Evolutionary conservation across 495 filamentous ascomycete genomes (phyloP).

Genomic region (Penicillium canariense): DNA sequence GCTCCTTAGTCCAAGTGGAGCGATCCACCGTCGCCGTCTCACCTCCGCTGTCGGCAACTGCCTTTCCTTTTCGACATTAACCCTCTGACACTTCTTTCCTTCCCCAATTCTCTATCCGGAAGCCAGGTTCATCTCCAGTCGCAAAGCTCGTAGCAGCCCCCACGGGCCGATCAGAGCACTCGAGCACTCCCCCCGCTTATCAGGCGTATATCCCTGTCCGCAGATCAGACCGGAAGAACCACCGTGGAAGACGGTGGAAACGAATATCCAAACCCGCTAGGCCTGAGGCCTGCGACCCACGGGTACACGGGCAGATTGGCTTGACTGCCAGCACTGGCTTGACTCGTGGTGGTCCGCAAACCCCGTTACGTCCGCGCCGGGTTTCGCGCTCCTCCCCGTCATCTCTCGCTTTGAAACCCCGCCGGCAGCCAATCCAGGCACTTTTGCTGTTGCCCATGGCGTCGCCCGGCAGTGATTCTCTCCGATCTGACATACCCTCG

Average conservation of each 20-base stretch:
- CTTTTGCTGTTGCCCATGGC: slow-evolving; percentile 19
- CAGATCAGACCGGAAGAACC: not conserved
- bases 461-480: slow-evolving; percentile 20
- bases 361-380: slow-evolving; percentile 38
- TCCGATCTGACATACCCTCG: slow-evolving; percentile 21
- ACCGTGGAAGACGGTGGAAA: slow-evolving; percentile 23
- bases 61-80: not conserved
- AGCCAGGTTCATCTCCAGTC: not conserved
- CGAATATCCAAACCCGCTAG: slow-evolving; percentile 1
- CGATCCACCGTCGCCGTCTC: not conserved
- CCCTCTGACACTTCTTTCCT: no score
- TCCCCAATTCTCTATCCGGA: no score
- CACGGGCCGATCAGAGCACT: not conserved
- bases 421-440: slow-evolving; percentile 4
- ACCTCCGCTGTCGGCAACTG: not conserved
- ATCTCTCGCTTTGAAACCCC: slow-evolving; percentile 13
- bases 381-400: slow-evolving; percentile 4
- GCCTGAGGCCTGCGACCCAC: slow-evolving; percentile 9
- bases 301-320: not conserved
- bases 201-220: slow-evolving; percentile 5
- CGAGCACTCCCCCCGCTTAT: slow-evolving; percentile 8
- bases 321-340: not conserved
- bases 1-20: not conserved
- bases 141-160: not conserved
- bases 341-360: slow-evolving; percentile 18